Evolutionary conservation across 345 rosid genomes (phyloP).

Genomic region (Raphanus raphanistrum): DNA sequence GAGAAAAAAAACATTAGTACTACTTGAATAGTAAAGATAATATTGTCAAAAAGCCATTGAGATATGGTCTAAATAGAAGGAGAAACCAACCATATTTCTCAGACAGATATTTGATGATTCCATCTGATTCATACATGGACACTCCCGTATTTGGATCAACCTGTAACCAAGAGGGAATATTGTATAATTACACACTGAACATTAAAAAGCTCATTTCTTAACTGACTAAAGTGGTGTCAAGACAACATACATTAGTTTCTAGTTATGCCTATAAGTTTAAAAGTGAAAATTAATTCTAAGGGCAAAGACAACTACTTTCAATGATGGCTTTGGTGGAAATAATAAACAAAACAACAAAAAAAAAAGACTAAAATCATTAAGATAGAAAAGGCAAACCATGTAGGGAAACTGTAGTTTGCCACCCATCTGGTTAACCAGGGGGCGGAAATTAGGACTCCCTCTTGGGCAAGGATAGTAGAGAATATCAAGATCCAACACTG

Average conservation of each 20-base stretch:
- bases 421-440: slow-evolving; percentile 74
- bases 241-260: neutral
- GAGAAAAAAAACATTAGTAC: neutral
- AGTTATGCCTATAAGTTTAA: neutral
- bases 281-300: neutral
- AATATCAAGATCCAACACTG: slow-evolving; percentile 92
- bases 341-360: neutral
- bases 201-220: neutral
- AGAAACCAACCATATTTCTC: slow-evolving; percentile 69
- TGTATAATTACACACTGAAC: neutral
- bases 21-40: neutral
- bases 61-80: too few relatives aligned
- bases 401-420: slow-evolving; percentile 92
- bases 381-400: slow-evolving; percentile 52
- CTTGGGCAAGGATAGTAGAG: slow-evolving; percentile 91
- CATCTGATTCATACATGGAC: slow-evolving; percentile 93
- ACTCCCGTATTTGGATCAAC: slow-evolving; percentile 93
- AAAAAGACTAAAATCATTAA: neutral
- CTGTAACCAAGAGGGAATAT: slow-evolving; percentile 38
- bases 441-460: slow-evolving; percentile 88
- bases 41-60: neutral
- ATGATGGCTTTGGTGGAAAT: neutral
- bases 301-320: neutral
- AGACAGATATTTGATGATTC: slow-evolving; percentile 76
- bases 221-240: neutral